Base-by-base conservation (phyloP, 2,329 filamentous ascomycete genomes). In the Alternaria metachromatica region DNA sequence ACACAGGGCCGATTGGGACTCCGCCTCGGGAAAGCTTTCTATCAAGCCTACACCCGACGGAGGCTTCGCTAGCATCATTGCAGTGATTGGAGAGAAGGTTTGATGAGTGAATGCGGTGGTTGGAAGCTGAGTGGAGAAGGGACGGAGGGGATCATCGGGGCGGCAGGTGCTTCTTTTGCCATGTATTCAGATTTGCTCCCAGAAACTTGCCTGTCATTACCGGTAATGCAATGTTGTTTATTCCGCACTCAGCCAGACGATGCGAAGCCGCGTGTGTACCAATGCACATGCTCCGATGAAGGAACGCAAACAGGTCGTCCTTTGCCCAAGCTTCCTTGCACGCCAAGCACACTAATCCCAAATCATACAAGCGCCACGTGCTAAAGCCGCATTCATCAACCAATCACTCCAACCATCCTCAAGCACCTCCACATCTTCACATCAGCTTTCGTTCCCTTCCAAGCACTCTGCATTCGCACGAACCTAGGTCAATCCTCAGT, bases 341-440 rank as follows among this genome's bases (percentile, higher is more conserved):
- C 6, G 56, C 60, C 60, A 63, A 60, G 56, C 4, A 3, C 44
- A 26, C 60, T 60, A 60, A 23, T 0, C 50, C 33, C 13, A 15
- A 55, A 25, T 0, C 25, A 5, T 6, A 23, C 33, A 50, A 60
- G 60, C 37, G 60, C 9, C 12, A 3, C 7, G 21, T 18, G 33
- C 37, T 60, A 46, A 46, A 33, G 25, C 13, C 44, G 4, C 30
- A 23, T 41, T 0, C 30, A 50, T 13, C 50, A 50, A 63, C 60
- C 56, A 63, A 60, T 60, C 20, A 55, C 50, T 41, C 33, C 58
- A 44, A 15, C 18, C 23, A 43, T 37, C n/a, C 7, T 12, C 55
- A 58, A 33, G 21, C 55, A 37, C 30, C 13, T 44, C 13, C 20
- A 41, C 37, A 37, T 25, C 26, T 45, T 37, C 49, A 53, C 48